phyloP scores from a whole-genome alignment of 2,329 filamentous ascomycete species.

The Diaporthe amygdali region DNA sequence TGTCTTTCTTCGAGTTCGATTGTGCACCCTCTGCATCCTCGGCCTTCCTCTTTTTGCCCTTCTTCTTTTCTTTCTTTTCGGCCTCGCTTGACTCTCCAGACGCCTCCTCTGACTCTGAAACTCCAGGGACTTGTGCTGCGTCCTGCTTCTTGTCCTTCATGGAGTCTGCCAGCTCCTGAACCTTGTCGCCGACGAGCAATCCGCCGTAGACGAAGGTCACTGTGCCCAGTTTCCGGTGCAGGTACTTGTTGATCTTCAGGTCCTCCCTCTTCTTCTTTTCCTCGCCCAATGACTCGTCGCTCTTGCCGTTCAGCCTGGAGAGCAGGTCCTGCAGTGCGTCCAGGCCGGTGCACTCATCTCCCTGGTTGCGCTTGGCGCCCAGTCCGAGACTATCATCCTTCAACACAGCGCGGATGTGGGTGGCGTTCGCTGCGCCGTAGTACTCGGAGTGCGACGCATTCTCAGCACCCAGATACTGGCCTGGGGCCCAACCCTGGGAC shows the following conservation, averaged over 20 bases:
- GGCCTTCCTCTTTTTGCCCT: conserved; percentile 35
- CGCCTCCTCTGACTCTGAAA: conserved; percentile 25
- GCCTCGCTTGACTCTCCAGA: conserved; percentile 28
- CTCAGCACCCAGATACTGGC: conserved; percentile 79
- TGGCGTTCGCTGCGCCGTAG: conserved; percentile 80
- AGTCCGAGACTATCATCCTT: conserved; percentile 93
- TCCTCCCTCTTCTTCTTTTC: conserved; percentile 73
- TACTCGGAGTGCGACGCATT: conserved; percentile 76
- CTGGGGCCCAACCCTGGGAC: conserved; percentile 89
- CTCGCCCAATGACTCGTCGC: conserved; percentile 72
- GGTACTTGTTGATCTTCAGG: conserved; percentile 74
- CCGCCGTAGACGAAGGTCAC: conserved; percentile 92
- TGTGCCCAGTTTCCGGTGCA: conserved; percentile 76
- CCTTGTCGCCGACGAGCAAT: conserved; percentile 64
- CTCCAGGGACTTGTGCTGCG: conserved; percentile 24
- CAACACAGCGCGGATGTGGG: conserved; percentile 82
- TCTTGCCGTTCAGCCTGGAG: conserved; percentile 88
- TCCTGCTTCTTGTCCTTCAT: conserved; percentile 33
- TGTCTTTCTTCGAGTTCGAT: conserved; percentile 43
- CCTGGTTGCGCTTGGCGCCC: conserved; percentile 78
- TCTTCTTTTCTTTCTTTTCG: conserved; percentile 26
- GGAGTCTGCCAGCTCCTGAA: conserved; percentile 48
- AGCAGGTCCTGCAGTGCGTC: conserved; percentile 86
- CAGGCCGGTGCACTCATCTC: conserved; percentile 82
- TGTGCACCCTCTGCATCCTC: conserved; percentile 30